Evolutionary conservation across 345 rosid species (phyloP).

Genomic region (Draba incana): DNA sequence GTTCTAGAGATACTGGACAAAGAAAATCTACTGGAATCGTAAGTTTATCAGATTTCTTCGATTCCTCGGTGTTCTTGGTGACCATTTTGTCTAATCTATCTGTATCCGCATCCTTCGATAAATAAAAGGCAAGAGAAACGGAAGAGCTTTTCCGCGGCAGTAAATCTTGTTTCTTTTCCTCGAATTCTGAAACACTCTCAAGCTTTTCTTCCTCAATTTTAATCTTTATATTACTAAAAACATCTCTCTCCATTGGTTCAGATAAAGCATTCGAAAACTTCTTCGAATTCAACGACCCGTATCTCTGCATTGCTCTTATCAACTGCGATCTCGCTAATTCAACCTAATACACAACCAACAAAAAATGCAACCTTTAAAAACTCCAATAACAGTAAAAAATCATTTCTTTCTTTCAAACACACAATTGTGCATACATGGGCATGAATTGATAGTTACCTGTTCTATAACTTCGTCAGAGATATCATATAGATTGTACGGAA

Average conservation of each 20-base stretch:
- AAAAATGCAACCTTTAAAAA: neutral
- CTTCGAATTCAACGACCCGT: constrained; percentile 60
- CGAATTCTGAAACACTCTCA: constrained; percentile 38
- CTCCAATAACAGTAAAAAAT: neutral
- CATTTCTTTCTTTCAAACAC: neutral
- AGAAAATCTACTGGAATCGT: constrained; percentile 77
- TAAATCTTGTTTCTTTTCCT: constrained; percentile 38
- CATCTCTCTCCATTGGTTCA: constrained; percentile 53
- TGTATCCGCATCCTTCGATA: constrained; percentile 45
- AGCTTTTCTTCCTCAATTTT: constrained; percentile 42
- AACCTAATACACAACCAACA: constrained; percentile 49
- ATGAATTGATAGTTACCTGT: constrained; percentile 50
- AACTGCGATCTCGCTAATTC: constrained; percentile 78
- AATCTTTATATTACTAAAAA: constrained; percentile 42
- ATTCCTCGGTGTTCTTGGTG: constrained; percentile 52
- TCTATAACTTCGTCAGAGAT: constrained; percentile 93
- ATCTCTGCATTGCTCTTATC: constrained; percentile 77
- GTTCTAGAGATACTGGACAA: constrained; percentile 88
- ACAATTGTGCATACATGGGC: neutral
- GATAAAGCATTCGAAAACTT: constrained; percentile 48
- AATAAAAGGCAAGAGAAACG: constrained; percentile 41
- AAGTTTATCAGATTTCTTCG: constrained; percentile 58
- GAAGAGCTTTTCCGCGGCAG: constrained; percentile 45
- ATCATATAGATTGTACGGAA: constrained; percentile 71
- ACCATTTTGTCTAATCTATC: constrained; percentile 46